Evolutionary conservation across 148 eudicot genomes (phyloP).

Genomic region (Silene conica): DNA sequence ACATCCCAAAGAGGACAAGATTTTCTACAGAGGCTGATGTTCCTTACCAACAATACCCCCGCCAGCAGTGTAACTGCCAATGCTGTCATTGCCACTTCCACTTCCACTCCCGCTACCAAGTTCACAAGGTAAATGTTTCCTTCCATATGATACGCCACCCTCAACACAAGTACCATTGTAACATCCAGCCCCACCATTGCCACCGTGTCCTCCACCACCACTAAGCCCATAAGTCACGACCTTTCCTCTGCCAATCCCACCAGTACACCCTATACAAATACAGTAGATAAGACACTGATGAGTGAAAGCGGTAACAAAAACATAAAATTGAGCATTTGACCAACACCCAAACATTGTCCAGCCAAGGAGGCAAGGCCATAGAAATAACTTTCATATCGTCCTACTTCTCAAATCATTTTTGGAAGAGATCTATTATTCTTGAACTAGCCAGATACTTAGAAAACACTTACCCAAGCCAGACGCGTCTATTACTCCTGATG

Average conservation of each 20-base stretch:
- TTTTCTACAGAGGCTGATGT: background rate
- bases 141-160: conserved; percentile 85
- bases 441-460: background rate
- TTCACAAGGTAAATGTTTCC: conserved; percentile 79
- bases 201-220: conserved; percentile 97
- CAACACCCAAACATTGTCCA: background rate
- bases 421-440: background rate
- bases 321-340: background rate
- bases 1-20: background rate
- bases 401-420: background rate
- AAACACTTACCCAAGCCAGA: conserved; percentile 73
- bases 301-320: background rate
- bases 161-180: conserved; percentile 55
- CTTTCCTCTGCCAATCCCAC: conserved; percentile 72
- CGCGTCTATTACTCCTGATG: conserved; percentile 69
- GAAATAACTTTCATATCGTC: background rate
- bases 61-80: conserved; percentile 60
- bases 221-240: conserved; percentile 63
- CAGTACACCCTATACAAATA: conserved; percentile 66
- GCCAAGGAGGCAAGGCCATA: background rate
- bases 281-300: background rate
- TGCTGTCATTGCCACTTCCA: conserved; percentile 88
- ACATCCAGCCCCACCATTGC: conserved; percentile 80
- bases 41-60: conserved; percentile 84
- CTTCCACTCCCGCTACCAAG: conserved; percentile 70